These are phyloP conservation scores for Furcasterigmium sp. DNA, from an alignment of 2,329 filamentous ascomycete genomes.

Conservation along the genomic window DNA sequence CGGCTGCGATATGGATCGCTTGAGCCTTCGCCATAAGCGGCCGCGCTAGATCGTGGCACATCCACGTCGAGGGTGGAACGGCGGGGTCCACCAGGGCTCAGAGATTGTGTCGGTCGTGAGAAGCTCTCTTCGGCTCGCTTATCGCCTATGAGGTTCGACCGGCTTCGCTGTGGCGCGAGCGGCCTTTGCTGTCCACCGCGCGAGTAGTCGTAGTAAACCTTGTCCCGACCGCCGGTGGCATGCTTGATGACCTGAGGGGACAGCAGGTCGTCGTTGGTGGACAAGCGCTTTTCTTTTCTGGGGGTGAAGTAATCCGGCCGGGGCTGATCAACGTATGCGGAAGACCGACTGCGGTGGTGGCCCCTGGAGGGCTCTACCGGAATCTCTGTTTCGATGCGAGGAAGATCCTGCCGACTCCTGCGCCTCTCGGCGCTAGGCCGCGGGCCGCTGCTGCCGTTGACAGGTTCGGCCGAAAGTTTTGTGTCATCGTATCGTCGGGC, in stretches of 20 bases:
- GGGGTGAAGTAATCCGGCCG: conserved; percentile 25
- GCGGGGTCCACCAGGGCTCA: conserved; percentile 14
- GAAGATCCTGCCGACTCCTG: conserved; percentile 34
- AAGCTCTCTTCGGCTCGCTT: conserved; percentile 16
- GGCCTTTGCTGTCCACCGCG: conserved; percentile 15
- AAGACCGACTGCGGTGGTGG: conserved; percentile 30
- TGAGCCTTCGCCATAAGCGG: conserved; percentile 25
- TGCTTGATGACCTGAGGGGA: conserved; percentile 38
- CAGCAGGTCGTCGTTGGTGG: conserved; percentile 27
- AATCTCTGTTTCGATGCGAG: conserved; percentile 38
- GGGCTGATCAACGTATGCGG: conserved; percentile 20
- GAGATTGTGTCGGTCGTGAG: conserved; percentile 20
- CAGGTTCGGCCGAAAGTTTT: conserved; percentile 19
- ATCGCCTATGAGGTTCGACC: conserved; percentile 20
- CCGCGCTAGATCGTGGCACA: conserved; percentile 18
- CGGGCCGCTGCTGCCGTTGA: conserved; percentile 8
- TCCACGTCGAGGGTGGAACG: conserved; percentile 21
- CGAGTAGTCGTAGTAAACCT: conserved; percentile 29
- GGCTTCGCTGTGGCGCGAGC: conserved; percentile 23
- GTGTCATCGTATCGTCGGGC: conserved; percentile 29
- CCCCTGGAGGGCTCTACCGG: conserved; percentile 17
- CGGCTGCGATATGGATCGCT: conserved; percentile 18
- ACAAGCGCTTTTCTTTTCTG: conserved; percentile 14
- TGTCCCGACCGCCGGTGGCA: conserved; percentile 34
- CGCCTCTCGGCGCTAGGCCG: conserved; percentile 18